Evolutionary conservation across 129 eudicot genomes (phyloP), one percentile per base, ranked within the genome.

Genomic region (Flaveria brownii): DNA sequence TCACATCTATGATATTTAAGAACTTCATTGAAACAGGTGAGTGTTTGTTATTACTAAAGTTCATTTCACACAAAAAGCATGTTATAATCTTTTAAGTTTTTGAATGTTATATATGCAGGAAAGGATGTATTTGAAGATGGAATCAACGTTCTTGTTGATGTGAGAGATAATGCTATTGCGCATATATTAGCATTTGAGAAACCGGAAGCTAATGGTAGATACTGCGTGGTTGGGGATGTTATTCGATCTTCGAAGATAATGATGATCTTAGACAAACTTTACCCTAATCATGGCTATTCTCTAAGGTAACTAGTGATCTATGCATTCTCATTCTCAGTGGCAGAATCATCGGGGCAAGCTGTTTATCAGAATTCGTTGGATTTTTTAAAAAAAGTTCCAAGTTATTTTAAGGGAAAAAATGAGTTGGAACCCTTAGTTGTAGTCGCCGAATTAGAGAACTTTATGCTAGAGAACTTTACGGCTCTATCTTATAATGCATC

Each of bases 151-250:
- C 78, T 46, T 57, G 87, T 80, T 60, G 86, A 88, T 78, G 83
- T 88, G 12, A 81, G 86, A 72, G 89, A 88, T 83, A 86, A 80
- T 50, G 87, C 84, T 43, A 20, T 6, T 33, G 92, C 92, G 67
- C 92, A 87, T 74, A 82, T 87, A 49, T 57, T 74, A 52, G 88
- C 88, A 22, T 84, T 87, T 77, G 91, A 87, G 80, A 71, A 72
- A 54, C 80, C 87, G 46, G 72, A 85, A 63, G 91, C 91, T 8
- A 79, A 60, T 60, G 91, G 91, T n/a, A 79, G 91, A 81, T 87
- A 84, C 72, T 41, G 63, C 9, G 13, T 84, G 25, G 84, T 49
- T 36, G 82, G 26, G 25, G 22, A 50, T 67, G 74, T 69, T 6
- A 30, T 66, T 56, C 59, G 63, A 36, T 73, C 60, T 52, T 78